Base-by-base conservation (phyloP, 495 filamentous ascomycete species). In the Oidiodendron maius region DNA sequence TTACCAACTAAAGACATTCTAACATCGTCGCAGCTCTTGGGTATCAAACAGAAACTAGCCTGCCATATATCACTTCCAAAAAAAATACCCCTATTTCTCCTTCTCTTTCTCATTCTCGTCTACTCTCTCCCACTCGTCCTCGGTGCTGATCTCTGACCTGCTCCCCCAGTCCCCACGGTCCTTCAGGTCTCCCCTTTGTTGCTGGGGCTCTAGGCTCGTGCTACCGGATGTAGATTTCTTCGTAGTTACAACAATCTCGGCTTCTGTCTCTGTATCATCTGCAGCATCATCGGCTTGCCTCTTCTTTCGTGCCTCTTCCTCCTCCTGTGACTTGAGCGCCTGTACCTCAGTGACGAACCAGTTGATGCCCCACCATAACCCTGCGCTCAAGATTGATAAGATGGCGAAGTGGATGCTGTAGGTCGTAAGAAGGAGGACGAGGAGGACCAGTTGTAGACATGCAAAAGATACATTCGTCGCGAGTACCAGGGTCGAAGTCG, bases 401-500 rank as follows among this genome's bases (percentile, higher is more conserved):
- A 87, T 72, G 43, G 87, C 55, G 57, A 97, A 97, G 71, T 98
- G 93, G 22, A 91, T 71, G 68, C 86, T 93, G 65, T 83, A 81
- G 4, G 93, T 98, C 25, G 80, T 85, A 45, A 88, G 51, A 28
- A 96, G 78, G 42, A 98, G 83, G 23, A 65, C 58, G 51, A 90
- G 64, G 50, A 98, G 80, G 24, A 95, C 72, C 35, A 82, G 28
- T 58, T 97, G 93, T 20, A 98, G 81, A 15, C 81, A 77, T 25
- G 84, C 88, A 61, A 98, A 98, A 40, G 86, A 81, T 57, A 72
- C 80, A 66, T 98, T 96, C 46, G 93, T 96, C 26, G 94, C 94
- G 61, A 94, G 66, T 16, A 97, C 69, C 32, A 98, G 82, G 20
- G 87, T 86, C 1, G 82, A 86, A 0, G 91, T 98, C 40, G 93